Evolutionary conservation across 768 basidiomycete genomes (phyloP), one percentile per base, ranked within the genome.

Genomic region (Rhodotorula graminis): DNA sequence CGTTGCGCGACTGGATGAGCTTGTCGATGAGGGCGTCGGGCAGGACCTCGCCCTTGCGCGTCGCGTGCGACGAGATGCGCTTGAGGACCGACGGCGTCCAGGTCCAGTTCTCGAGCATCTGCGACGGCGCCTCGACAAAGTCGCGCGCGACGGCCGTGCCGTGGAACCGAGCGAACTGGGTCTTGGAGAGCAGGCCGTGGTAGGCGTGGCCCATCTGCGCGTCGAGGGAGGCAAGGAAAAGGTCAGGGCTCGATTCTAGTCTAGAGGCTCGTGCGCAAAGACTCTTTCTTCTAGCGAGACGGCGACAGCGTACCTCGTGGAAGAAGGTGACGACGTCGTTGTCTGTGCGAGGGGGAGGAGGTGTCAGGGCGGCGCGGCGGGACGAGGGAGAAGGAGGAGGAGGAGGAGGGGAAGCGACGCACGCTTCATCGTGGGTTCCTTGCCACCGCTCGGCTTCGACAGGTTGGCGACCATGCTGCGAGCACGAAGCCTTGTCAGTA

Each of bases 381-480:
- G 27, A 23, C 27, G 15, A 56, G 44, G 44, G 37, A 9, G 37
- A 46, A 18, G 14, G 44, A 46, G 14, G 44, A 12, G 12, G 8
- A 14, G 15, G 44, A 18, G 14, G 11, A 46, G 44, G 18, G 37
- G 44, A 2, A 6, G 6, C 2, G 21, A 14, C 53, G 66, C 57
- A 61, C 73, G 74, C 61, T 64, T 83, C 90, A 94, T 90, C 49
- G 92, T 82, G 29, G 90, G 91, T 3, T 91, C 91, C 70, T 88
- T 88, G 12, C 88, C 87, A 2, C 88, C 86, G 2, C 90, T 91
- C 8, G 90, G 85, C 79, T 93, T 94, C 9, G 92, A 90, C 18
- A 94, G 85, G 80, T 93, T 93, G 52, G 92, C 92, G 14, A 93
- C 92, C 92, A 93, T 93, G 42, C 65, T 65, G 63, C 19, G 10